Evolutionary conservation across 2,329 filamentous ascomycete genomes (phyloP), one percentile per base, ranked within the genome.

Genomic region (Fusarium compactum): DNA sequence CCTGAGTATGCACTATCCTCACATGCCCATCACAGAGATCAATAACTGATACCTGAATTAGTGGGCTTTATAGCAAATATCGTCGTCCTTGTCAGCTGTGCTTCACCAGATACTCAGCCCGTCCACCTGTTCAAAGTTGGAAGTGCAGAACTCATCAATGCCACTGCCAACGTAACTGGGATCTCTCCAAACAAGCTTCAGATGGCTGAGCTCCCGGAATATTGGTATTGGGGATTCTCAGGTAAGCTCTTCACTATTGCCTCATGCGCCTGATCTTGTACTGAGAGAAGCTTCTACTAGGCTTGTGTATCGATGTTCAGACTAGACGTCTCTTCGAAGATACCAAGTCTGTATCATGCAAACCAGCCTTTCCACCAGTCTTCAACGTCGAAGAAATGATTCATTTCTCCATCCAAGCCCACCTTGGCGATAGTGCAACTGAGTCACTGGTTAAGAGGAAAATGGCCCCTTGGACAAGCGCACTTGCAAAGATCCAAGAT

Each of bases 151-250:
- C 43, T 57, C 9, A 15, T 51, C 15, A 50, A 50, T 24, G 54
- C 43, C 6, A 40, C 54, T 5, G 30, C 54, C 11, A 57, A 57
- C 12, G 22, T 57, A 1, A 57, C 54, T 8, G 54, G 46, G 4
- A 20, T 51, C 8, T 40, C 43, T 6, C 18, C 14, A 10, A 40
- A 6, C 16, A 38, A 51, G 8, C 24, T 57, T 1, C 24, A 40
- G 12, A 40, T 27, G 5, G 11, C 18, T 8, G 44, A 48, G 24
- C 44, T 57, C 8, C 54, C 43, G 1, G 54, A 57, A 2, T 30
- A 57, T 29, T 57, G 54, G 44, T 57, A 57, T 4, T 57, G 44
- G 54, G 54, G 54, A 5, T 16, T 50, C 7, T 51, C 54, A 11
- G 54, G 54, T 51, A 2, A 11, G 18, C 12, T 4, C 14, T 44